phyloP scores from a whole-genome alignment of 352 stramenopile species.

The Plasmopara viticola region DNA sequence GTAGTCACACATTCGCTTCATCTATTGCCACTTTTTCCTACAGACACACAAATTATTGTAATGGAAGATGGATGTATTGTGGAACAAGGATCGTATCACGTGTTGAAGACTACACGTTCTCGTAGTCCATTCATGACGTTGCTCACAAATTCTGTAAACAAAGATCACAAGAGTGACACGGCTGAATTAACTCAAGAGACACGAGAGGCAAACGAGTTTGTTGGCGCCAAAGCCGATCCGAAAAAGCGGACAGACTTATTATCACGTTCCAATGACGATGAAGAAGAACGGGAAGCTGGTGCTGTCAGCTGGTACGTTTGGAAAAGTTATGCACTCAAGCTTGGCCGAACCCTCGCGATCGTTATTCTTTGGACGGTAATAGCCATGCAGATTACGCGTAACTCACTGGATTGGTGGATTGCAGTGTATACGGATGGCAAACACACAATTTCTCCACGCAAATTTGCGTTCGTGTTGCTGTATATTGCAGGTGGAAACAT shows the following conservation, averaged over 20 bases:
- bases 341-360: constrained; percentile 44
- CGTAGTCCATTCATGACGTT: constrained; percentile 27
- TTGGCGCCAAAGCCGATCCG: constrained; percentile 1
- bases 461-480: constrained; percentile 54
- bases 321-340: constrained; percentile 43
- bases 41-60: constrained; percentile 38
- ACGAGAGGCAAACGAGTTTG: not conserved
- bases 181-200: not conserved
- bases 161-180: not conserved
- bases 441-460: constrained; percentile 36
- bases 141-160: constrained; percentile 8
- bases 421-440: constrained; percentile 68
- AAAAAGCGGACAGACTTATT: constrained; percentile 5
- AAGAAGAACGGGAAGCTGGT: constrained; percentile 63
- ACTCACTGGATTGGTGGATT: constrained; percentile 81
- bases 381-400: constrained; percentile 76
- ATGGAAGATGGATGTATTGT: constrained; percentile 50
- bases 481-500: constrained; percentile 68
- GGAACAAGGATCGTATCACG: constrained; percentile 32
- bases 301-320: constrained; percentile 52
- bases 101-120: constrained; percentile 15
- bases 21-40: constrained; percentile 46
- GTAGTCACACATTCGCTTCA: constrained; percentile 76
- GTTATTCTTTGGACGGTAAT: constrained; percentile 44
- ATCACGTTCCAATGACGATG: constrained; percentile 8